These are phyloP conservation scores for Colletotrichum zoysiae DNA, from an alignment of 2,329 filamentous ascomycete genomes.

Conservation along the genomic window DNA sequence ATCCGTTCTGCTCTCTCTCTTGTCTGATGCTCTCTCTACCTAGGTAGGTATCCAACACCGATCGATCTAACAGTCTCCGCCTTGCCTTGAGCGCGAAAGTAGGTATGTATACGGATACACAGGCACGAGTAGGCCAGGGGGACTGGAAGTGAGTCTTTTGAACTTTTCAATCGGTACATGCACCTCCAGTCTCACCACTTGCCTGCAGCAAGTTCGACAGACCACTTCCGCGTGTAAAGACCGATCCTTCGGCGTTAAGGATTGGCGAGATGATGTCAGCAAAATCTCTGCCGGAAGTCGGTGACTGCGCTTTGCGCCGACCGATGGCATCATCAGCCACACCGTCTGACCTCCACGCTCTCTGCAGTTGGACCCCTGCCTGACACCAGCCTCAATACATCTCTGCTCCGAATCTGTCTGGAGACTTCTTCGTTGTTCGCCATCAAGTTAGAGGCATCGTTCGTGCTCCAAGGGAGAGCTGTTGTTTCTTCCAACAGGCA, in stretches of 20 bases:
- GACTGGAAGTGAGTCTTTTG: not conserved
- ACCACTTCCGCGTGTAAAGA: not conserved
- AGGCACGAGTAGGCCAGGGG: not conserved
- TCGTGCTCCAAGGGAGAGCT: not conserved
- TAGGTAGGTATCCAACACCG: conserved; percentile 19
- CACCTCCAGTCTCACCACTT: not conserved
- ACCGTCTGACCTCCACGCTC: conserved; percentile 6
- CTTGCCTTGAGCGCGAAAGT: not conserved
- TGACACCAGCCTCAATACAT: not conserved
- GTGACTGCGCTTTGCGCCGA: not conserved
- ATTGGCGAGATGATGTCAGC: conserved; percentile 16
- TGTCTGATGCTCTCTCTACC: conserved; percentile 4
- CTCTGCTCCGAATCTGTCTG: not conserved
- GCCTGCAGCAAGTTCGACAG: not conserved
- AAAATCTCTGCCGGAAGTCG: conserved; percentile 19
- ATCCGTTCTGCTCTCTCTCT: too few species aligned
- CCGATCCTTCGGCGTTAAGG: not conserved
- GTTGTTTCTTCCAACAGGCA: not conserved
- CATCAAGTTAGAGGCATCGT: not conserved
- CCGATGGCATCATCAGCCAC: conserved; percentile 21
- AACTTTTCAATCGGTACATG: not conserved
- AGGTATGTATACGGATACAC: not conserved
- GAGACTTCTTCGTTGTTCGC: not conserved
- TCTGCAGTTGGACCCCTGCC: not conserved
- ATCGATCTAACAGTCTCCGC: not conserved